Percentiles rank a stretch among this genome's conserved stretches.
Evolutionary conservation across 441 rosid species (phyloP).

Genomic region (Arabidopsis hybrid): DNA sequence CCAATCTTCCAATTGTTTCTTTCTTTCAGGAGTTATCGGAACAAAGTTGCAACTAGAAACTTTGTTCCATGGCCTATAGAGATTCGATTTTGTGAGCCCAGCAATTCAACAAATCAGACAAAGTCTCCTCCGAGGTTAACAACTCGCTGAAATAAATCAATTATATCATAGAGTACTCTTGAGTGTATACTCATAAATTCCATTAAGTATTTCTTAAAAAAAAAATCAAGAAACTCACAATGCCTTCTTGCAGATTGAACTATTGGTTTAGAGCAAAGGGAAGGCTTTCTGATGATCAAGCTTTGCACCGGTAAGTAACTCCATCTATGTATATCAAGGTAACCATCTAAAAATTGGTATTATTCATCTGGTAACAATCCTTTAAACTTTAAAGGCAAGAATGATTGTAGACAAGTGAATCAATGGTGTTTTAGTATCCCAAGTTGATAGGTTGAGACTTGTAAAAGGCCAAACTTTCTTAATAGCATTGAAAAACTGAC

Average conservation of each 20-base stretch:
- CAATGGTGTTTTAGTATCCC: slow-evolving; percentile 19
- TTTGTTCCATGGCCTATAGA: slow-evolving; percentile 98
- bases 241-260: slow-evolving; percentile 63
- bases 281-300: slow-evolving; percentile 94
- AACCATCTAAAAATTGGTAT: background rate
- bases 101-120: slow-evolving; percentile 72
- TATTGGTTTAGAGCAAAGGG: slow-evolving; percentile 97
- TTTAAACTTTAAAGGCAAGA: background rate
- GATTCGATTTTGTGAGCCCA: slow-evolving; percentile 89
- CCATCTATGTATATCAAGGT: slow-evolving; percentile 8
- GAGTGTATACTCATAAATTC: slow-evolving; percentile 9
- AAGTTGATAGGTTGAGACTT: slow-evolving; percentile 7
- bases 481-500: background rate
- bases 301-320: slow-evolving; percentile 80
- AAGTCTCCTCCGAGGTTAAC: slow-evolving; percentile 85
- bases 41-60: slow-evolving; percentile 70
- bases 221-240: background rate
- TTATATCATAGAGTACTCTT: slow-evolving; percentile 18
- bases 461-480: slow-evolving; percentile 10
- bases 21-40: slow-evolving; percentile 81
- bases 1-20: slow-evolving; percentile 31
- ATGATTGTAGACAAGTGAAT: slow-evolving; percentile 14
- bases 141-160: slow-evolving; percentile 25
- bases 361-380: slow-evolving; percentile 1
- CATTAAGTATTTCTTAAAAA: background rate